A percentile compares a stretch with the other conserved stretches of the same genome.
Conservation (phyloP, 495 filamentous ascomycete genomes). For the Podospora sp. region DNA sequence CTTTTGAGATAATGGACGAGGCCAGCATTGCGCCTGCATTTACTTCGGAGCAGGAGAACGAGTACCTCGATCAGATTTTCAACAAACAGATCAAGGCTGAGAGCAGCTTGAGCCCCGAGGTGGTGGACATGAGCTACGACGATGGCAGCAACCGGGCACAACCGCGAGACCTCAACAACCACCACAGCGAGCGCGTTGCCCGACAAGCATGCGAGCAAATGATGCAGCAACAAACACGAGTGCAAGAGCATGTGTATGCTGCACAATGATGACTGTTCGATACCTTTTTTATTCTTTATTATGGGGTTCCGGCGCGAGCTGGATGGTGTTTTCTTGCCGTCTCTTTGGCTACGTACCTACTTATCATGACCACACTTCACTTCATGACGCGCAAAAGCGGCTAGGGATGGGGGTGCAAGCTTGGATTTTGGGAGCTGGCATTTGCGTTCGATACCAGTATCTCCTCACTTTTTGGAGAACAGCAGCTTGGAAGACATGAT, state of each 20-base stretch:
- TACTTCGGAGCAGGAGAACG: slow-evolving; percentile 44
- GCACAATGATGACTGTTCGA: neutral
- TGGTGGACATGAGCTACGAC: slow-evolving; percentile 32
- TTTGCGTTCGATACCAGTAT: neutral
- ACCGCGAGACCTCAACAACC: slow-evolving; percentile 33
- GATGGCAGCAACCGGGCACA: slow-evolving; percentile 17
- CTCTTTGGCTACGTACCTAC: neutral
- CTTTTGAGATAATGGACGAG: slow-evolving; percentile 29
- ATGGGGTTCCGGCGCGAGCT: neutral
- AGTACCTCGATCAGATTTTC: slow-evolving; percentile 46
- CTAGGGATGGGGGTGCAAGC: neutral
- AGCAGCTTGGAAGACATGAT: neutral
- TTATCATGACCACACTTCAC: neutral
- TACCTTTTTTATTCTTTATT: neutral
- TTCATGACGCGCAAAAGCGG: neutral
- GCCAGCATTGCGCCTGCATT: slow-evolving; percentile 26
- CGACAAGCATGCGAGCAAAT: slow-evolving; percentile 48
- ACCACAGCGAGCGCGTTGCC: slow-evolving; percentile 44
- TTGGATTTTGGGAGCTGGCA: neutral
- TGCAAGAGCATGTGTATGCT: neutral
- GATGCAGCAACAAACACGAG: slow-evolving; percentile 31
- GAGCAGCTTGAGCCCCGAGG: slow-evolving; percentile 28
- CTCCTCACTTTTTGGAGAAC: neutral
- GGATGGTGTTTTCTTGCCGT: neutral
- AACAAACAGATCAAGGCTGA: slow-evolving; percentile 29